Base-by-base conservation (phyloP, 805 yeast genomes). In the Zygotorulaspora chibaensis region DNA sequence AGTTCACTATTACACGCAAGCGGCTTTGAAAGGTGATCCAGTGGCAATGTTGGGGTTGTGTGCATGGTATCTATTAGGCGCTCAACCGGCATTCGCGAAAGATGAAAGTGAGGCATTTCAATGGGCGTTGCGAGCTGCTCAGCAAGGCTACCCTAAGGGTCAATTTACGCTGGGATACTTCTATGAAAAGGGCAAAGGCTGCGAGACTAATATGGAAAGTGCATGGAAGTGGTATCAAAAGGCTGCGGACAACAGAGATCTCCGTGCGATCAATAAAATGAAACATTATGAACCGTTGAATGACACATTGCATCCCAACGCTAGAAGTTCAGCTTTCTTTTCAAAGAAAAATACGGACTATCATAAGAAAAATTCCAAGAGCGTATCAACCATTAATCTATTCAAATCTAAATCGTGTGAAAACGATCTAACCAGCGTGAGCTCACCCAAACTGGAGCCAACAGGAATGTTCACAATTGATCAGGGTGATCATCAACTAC, bases 11-110 rank as follows among this genome's bases (percentile, higher is more conserved):
- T 91, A 87, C 64, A 89, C 96, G 0, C 81, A 85, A 52, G 96
- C 96, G 0, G 96, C 98, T 0, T 64, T 83, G 26, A 83, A 83
- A 3, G 96, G 96, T 6, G 96, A 93, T 63, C 77, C 95, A 1
- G 81, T 78, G 39, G 83, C 96, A 9, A 93, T 91, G 96, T 72
- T 91, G 58, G 90, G 96, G 1, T 73, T 91, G 70, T 90, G 97
- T 65, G 96, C 97, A 1, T 93, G 98, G 97, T 93, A 91, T 63
- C 72, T 91, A 65, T 84, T 88, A 23, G 99, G 99, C 0, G 82
- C 87, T 28, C 90, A 85, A 28, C 90, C 93, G n/a, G 78, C 77
- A 38, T 74, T 93, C 56, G 83, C 81, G 8, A 77, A 78, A 51
- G 91, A 90, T 63, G 85, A 83, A 44, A 76, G 70, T 43, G 96